phyloP scores from a whole-genome alignment of 192 early-diverging fungal species.

The Podila horticola region DNA sequence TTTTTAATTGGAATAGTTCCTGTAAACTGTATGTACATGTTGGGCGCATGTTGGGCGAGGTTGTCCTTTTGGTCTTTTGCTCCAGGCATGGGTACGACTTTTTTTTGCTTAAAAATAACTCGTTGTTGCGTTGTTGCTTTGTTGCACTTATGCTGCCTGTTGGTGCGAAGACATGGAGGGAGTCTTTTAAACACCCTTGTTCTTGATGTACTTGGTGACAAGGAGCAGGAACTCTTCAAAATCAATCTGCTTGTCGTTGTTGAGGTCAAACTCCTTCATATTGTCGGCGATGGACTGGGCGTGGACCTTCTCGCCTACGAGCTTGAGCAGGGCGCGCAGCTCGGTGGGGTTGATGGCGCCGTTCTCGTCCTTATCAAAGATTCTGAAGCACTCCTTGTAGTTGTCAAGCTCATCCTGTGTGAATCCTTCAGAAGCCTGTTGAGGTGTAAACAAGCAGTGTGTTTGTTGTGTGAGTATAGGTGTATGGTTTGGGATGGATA shows the following conservation, averaged over 20 bases:
- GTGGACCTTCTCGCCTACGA: constrained; percentile 30
- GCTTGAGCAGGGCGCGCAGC: constrained; percentile 16
- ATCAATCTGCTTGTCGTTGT: constrained; percentile 37
- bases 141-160: not conserved
- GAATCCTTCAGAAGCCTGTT: constrained; percentile 9
- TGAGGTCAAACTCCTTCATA: constrained; percentile 33
- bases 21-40: no score
- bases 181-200: constrained; percentile 6
- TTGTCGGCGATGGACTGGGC: not conserved
- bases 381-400: constrained; percentile 29
- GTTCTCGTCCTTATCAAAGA: constrained; percentile 24
- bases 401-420: constrained; percentile 7
- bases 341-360: constrained; percentile 30
- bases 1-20: not conserved
- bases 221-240: constrained; percentile 32
- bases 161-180: no score
- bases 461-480: not conserved
- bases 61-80: no score
- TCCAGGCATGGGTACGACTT: no score
- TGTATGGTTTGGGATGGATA: no score
- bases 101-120: no score
- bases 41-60: no score
- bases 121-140: no score
- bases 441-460: not conserved
- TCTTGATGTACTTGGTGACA: constrained; percentile 17